Evolutionary conservation across 306 rosid species (phyloP), one percentile per base, ranked within the genome.

Genomic region (Rosa persica): DNA sequence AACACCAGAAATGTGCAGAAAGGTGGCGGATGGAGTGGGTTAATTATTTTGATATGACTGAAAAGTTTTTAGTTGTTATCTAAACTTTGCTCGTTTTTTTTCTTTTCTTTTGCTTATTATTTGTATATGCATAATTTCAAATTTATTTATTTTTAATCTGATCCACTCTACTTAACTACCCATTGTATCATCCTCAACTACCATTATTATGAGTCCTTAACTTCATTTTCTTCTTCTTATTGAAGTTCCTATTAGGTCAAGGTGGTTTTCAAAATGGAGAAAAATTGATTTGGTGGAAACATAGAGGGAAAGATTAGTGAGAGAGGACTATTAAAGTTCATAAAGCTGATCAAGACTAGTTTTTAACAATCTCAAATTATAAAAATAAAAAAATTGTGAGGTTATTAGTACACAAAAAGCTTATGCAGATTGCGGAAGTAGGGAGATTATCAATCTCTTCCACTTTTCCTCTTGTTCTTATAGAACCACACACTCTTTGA

Each of bases 401-500:
- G 3, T 2, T 30, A 30, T 30, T 30, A 30, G 36, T 30, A 30
- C 36, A 30, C 36, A 30, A 30, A 52, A 52, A 52, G 23, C 20
- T 52, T 19, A 52, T 4, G 17, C 58, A 7, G 44, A 52, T 17
- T 52, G 5, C 58, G 9, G 10, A 0, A 58, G 17, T 23, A 12
- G 67, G 69, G 43, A 36, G 22, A 30, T 34, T 13, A 15, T 55
- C 80, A 66, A 48, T 67, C 67, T 12, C 66, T 5, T 52, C 48
- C 30, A 73, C 51, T 73, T 27, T 39, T 39, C 25, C 44, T 22
- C 16, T 13, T 51, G 52, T 61, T 43, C 36, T 44, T 23, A 3
- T 36, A 15, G 40, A 22, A 40, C 77, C 54, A 74, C 77, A 57
- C 4, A 42, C 46, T 22, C 77, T n/a, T 57, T 13, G 54, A 55